Percentiles rank a stretch among this genome's conserved stretches.
Conservation (phyloP, 2,329 filamentous ascomycete species). For the Ophiocordyceps sinensis region DNA sequence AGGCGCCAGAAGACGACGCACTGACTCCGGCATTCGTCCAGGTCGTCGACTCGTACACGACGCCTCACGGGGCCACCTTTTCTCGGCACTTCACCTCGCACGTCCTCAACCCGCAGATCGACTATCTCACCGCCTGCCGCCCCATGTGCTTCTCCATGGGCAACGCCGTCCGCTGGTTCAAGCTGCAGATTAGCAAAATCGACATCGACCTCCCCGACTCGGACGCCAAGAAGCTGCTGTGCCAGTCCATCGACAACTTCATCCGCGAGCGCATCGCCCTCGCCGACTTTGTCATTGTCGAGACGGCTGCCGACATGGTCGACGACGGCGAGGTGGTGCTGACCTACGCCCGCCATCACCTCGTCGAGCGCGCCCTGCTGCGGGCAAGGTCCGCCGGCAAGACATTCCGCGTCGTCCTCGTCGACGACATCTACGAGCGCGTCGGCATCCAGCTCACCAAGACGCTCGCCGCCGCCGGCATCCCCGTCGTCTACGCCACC, state of each 20-base stretch:
- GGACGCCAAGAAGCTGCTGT: constrained; percentile 66
- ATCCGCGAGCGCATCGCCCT: constrained; percentile 81
- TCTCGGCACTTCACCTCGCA: constrained; percentile 85
- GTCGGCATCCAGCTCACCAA: constrained; percentile 49
- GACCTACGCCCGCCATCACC: constrained; percentile 72
- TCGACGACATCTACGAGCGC: constrained; percentile 52
- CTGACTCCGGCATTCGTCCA: constrained; percentile 20
- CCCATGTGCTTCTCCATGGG: constrained; percentile 95
- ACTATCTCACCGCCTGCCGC: constrained; percentile 85
- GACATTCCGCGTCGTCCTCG: constrained; percentile 68
- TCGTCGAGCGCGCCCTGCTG: constrained; percentile 72
- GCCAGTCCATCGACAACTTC: constrained; percentile 73
- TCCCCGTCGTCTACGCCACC: constrained; percentile 69
- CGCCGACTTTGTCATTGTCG: constrained; percentile 73
- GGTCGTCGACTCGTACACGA: constrained; percentile 88
- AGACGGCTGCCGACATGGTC: constrained; percentile 62
- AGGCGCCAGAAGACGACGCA: background rate
- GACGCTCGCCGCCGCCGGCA: constrained; percentile 49
- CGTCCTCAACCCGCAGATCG: constrained; percentile 85
- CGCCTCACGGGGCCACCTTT: constrained; percentile 69
- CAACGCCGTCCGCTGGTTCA: constrained; percentile 89
- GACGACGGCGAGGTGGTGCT: constrained; percentile 67
- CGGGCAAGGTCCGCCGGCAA: constrained; percentile 56
- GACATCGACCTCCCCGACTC: constrained; percentile 74
- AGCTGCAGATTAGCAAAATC: constrained; percentile 80